A percentile compares a stretch with the other conserved stretches of the same genome.
phyloP scores from a whole-genome alignment of 129 eudicot species.

The Logfia minima region DNA sequence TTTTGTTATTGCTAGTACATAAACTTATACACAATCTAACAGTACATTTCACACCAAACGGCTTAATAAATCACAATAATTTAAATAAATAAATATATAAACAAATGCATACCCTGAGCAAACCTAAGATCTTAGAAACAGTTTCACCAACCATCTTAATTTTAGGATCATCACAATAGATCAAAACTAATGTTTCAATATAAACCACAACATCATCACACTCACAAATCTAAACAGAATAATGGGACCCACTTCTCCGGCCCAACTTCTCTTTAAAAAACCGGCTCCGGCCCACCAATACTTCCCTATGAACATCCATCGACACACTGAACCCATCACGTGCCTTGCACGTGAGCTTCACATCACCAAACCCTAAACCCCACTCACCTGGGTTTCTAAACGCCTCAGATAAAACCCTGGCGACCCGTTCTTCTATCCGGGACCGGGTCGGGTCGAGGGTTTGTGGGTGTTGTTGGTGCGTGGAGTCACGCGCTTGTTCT shows the following conservation, averaged over 20 bases:
- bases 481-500: conserved; percentile 60
- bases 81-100: neutral
- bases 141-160: conserved; percentile 62
- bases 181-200: conserved; percentile 68
- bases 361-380: conserved; percentile 67
- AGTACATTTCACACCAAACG: neutral
- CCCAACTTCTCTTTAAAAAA: conserved; percentile 73
- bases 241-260: conserved; percentile 47
- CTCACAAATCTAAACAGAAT: conserved; percentile 84
- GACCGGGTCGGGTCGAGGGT: conserved; percentile 26
- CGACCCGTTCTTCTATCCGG: conserved; percentile 50
- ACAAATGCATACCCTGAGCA: conserved; percentile 58
- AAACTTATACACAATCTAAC: neutral
- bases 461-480: neutral
- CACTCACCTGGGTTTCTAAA: conserved; percentile 42
- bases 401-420: conserved; percentile 51
- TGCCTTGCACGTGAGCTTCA: conserved; percentile 64
- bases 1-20: neutral
- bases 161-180: conserved; percentile 76
- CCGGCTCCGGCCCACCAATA: conserved; percentile 58
- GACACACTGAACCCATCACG: conserved; percentile 65
- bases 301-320: conserved; percentile 72
- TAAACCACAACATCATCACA: conserved; percentile 90
- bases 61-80: neutral
- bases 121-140: conserved; percentile 62